Evolutionary conservation across 1,139 yeast genomes (phyloP).

Genomic region (Hyphopichia burtonii): DNA sequence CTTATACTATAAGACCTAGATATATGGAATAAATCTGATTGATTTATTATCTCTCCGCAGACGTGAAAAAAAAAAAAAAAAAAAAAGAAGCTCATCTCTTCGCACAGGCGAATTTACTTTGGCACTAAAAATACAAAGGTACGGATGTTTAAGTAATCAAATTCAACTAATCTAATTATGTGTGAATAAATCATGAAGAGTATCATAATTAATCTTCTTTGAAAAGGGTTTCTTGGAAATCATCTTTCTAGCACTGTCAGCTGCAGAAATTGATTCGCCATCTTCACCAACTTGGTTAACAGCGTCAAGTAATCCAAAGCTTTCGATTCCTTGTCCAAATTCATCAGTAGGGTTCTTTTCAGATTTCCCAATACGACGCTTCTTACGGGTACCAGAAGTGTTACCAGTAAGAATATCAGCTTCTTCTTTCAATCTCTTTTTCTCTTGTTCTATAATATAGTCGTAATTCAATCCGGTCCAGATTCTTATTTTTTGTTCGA

Average conservation of each 20-base stretch:
- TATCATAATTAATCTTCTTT: conserved; percentile 83
- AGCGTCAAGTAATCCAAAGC: conserved; percentile 37
- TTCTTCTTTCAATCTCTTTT: conserved; percentile 76
- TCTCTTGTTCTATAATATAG: conserved; percentile 80
- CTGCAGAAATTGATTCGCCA: conserved; percentile 43
- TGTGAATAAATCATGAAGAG: conserved; percentile 62
- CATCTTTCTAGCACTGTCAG: conserved; percentile 74
- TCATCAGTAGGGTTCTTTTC: conserved; percentile 17
- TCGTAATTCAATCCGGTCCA: conserved; percentile 92
- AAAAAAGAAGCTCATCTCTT: conserved; percentile 1
- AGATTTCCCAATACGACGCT: conserved; percentile 28
- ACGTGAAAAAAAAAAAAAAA: conserved; percentile 7
- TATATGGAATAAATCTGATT: too few relatives aligned
- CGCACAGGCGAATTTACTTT: not conserved
- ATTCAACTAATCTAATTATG: not conserved
- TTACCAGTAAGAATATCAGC: conserved; percentile 84
- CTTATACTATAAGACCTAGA: too few relatives aligned
- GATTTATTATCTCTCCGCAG: conserved; percentile 11
- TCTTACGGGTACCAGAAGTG: conserved; percentile 48
- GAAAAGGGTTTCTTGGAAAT: conserved; percentile 71
- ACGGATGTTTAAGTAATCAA: not conserved
- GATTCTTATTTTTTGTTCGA: conserved; percentile 64
- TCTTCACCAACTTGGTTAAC: conserved; percentile 42
- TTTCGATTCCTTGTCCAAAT: conserved; percentile 18
- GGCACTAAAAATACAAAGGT: not conserved